phyloP scores from a whole-genome alignment of 352 stramenopile genomes.

The Phytopythium cucurbitacearum region DNA sequence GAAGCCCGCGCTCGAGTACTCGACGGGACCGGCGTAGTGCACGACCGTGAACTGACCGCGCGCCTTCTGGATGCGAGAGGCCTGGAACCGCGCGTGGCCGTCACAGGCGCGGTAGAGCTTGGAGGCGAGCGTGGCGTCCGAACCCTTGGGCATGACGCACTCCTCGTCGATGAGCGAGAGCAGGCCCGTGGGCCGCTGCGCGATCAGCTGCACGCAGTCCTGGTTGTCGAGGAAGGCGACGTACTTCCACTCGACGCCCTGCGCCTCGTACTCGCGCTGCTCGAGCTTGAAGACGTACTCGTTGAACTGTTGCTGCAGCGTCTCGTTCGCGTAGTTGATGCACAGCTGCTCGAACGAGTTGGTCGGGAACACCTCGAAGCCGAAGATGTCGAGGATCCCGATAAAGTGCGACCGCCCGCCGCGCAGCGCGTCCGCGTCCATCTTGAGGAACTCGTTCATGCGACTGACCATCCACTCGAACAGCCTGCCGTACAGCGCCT shows the following conservation, averaged over 20 bases:
- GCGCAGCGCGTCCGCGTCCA: constrained; percentile 59
- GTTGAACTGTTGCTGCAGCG: constrained; percentile 87
- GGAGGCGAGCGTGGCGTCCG: constrained; percentile 72
- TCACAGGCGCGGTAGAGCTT: constrained; percentile 76
- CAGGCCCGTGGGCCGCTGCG: constrained; percentile 78
- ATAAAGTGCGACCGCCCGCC: constrained; percentile 65
- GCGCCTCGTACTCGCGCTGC: constrained; percentile 74
- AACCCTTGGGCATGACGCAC: constrained; percentile 81
- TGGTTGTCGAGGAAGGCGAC: constrained; percentile 87
- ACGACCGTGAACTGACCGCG: constrained; percentile 69
- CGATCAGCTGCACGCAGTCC: constrained; percentile 89
- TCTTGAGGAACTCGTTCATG: constrained; percentile 83
- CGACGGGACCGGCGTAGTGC: constrained; percentile 80
- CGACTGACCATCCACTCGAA: constrained; percentile 90
- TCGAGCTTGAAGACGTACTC: constrained; percentile 88
- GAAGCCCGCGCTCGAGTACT: constrained; percentile 73
- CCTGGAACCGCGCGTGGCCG: constrained; percentile 58
- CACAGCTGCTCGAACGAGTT: constrained; percentile 91
- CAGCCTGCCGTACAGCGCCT: constrained; percentile 84
- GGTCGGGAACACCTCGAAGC: constrained; percentile 89
- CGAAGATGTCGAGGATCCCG: constrained; percentile 91
- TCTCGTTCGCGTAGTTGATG: constrained; percentile 91
- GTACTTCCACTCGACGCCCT: constrained; percentile 84
- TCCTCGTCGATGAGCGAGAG: constrained; percentile 88
- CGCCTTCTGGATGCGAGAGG: constrained; percentile 75